phyloP scores from a whole-genome alignment of 441 rosid species.

The Populus trichocarpa region DNA sequence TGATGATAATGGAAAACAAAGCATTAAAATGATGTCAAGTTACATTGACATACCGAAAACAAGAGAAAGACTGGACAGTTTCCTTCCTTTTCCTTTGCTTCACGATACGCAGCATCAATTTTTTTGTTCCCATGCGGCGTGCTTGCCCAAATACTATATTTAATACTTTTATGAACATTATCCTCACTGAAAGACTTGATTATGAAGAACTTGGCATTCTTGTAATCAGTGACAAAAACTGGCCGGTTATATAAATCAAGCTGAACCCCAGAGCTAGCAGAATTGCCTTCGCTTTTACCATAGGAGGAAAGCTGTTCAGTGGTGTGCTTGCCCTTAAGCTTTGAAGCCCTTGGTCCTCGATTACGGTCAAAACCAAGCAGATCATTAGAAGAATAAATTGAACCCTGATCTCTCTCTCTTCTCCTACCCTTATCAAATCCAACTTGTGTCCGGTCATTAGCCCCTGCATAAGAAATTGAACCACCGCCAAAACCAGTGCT shows the following conservation, averaged over 20 bases:
- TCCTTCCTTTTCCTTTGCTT: conserved; percentile 51
- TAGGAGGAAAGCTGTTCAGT: conserved; percentile 34
- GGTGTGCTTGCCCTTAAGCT: conserved; percentile 45
- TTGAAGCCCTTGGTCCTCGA: conserved; percentile 79
- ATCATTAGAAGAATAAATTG: conserved; percentile 43
- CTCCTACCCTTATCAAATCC: conserved; percentile 56
- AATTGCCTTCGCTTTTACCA: conserved; percentile 36
- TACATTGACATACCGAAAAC: conserved; percentile 50
- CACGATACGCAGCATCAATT: conserved; percentile 59
- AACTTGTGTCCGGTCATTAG: conserved; percentile 37
- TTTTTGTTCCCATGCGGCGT: conserved; percentile 78
- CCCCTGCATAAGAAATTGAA: conserved; percentile 39
- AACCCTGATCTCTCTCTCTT: conserved; percentile 51
- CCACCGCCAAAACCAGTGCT: conserved; percentile 34
- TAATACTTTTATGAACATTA: conserved; percentile 76
- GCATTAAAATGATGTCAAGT: not conserved
- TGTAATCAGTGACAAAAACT: conserved; percentile 52
- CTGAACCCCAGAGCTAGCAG: conserved; percentile 33
- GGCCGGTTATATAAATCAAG: conserved; percentile 41
- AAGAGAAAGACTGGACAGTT: conserved; percentile 60
- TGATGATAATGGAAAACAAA: not conserved
- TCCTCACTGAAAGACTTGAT: conserved; percentile 85
- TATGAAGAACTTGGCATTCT: conserved; percentile 61
- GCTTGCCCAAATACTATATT: conserved; percentile 78
- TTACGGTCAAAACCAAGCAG: conserved; percentile 48